A percentile compares a stretch with the other conserved stretches of the same genome.
Evolutionary conservation across 352 stramenopile genomes (phyloP).

Genomic region (Thraustotheca clavata): DNA sequence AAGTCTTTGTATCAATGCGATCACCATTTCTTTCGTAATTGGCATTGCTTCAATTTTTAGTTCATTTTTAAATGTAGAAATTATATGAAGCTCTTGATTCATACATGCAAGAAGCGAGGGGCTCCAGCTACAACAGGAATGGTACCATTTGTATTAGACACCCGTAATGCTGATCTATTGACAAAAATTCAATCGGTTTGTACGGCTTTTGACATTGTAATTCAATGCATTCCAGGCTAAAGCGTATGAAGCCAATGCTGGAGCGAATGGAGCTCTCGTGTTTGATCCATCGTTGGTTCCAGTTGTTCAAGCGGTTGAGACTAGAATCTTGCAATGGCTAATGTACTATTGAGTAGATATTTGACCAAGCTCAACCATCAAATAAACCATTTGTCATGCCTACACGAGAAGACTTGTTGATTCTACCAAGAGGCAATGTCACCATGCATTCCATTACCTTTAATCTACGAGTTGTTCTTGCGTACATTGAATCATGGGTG

Average conservation of each 20-base stretch:
- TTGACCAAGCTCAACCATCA: no score
- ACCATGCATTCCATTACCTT: constrained; percentile 8
- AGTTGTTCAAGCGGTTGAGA: neutral
- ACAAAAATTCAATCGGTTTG: neutral
- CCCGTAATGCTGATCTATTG: neutral
- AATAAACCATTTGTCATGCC: neutral
- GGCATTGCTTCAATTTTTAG: neutral
- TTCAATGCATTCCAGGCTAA: neutral
- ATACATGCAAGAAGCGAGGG: neutral
- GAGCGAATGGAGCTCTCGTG: neutral
- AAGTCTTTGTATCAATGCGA: constrained; percentile 8
- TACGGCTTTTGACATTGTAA: neutral
- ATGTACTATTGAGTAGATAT: neutral
- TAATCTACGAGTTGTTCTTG: constrained; percentile 9
- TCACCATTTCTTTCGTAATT: constrained; percentile 10
- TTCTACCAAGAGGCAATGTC: neutral
- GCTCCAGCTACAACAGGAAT: constrained; percentile 13
- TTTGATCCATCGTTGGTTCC: neutral
- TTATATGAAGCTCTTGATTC: constrained; percentile 11
- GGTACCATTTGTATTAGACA: neutral
- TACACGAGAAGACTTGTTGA: neutral
- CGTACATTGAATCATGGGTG: constrained; percentile 4
- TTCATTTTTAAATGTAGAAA: neutral
- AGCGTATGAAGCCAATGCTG: neutral
- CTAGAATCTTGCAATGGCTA: neutral